A percentile compares a stretch with the other conserved stretches of the same genome.
phyloP scores from a whole-genome alignment of 179 eudicot species.

The Carnegiea gigantea region DNA sequence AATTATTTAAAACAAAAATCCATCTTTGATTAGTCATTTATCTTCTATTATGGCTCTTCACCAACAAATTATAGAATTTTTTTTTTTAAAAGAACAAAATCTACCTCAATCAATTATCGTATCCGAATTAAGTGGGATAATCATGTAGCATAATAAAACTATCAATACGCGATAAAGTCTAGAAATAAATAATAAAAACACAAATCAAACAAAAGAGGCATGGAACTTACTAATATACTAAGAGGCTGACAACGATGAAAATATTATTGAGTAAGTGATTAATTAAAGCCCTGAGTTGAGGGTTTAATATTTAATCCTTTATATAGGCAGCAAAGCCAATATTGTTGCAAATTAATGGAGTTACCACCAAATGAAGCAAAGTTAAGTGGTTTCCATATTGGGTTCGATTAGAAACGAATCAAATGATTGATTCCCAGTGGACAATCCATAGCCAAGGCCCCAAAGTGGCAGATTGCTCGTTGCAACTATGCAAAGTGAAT shows the following conservation, averaged over 20 bases:
- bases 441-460: neutral
- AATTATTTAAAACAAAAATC: too few relatives aligned
- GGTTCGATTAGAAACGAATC: neutral
- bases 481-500: too few relatives aligned
- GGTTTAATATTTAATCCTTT: neutral
- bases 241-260: neutral
- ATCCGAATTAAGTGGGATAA: too few relatives aligned
- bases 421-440: neutral
- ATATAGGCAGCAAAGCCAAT: neutral
- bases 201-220: neutral
- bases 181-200: neutral
- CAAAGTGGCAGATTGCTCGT: neutral
- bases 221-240: neutral
- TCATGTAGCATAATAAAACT: too few relatives aligned
- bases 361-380: neutral
- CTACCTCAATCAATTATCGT: too few relatives aligned
- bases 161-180: neutral
- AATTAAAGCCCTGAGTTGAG: neutral
- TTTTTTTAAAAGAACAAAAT: too few relatives aligned
- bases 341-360: conserved; percentile 5
- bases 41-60: too few relatives aligned
- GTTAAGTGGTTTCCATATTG: conserved; percentile 2
- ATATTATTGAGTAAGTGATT: neutral
- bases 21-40: too few relatives aligned
- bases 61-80: too few relatives aligned